Evolutionary conservation across 2,329 filamentous ascomycete species (phyloP).

Genomic region (Phoma sp.): DNA sequence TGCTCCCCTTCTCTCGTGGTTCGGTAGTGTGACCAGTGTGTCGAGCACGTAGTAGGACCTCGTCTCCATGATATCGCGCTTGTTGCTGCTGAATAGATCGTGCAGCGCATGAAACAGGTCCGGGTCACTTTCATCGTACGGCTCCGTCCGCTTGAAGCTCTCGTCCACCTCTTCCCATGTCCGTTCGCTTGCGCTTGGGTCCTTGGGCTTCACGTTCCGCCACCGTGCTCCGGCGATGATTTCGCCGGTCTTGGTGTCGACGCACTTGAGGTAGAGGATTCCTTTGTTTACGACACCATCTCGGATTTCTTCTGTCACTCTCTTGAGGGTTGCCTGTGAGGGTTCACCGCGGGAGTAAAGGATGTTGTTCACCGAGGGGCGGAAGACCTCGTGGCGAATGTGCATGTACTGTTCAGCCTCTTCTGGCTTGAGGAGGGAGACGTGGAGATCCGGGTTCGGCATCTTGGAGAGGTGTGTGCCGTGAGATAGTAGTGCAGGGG

Average conservation of each 20-base stretch:
- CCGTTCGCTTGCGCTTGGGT: constrained; percentile 22
- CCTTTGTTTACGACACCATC: constrained; percentile 34
- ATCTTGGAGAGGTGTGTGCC: constrained; percentile 13
- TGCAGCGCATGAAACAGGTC: constrained; percentile 30
- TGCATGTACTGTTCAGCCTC: constrained; percentile 40
- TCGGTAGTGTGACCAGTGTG: constrained; percentile 39
- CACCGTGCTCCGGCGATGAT: constrained; percentile 43
- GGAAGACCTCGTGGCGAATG: constrained; percentile 42
- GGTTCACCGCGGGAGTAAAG: constrained; percentile 40
- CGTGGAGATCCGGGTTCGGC: constrained; percentile 31
- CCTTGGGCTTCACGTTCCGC: constrained; percentile 30
- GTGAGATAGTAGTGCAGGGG: constrained; percentile 1
- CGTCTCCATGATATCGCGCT: constrained; percentile 31
- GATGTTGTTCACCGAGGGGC: constrained; percentile 41
- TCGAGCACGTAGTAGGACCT: constrained; percentile 38
- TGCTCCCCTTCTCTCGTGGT: constrained; percentile 42
- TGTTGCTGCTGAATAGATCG: constrained; percentile 30
- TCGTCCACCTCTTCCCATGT: constrained; percentile 40
- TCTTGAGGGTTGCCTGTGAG: constrained; percentile 32
- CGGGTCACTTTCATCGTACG: constrained; percentile 40
- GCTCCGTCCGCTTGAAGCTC: constrained; percentile 24
- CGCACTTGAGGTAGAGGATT: constrained; percentile 38
- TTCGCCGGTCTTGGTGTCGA: constrained; percentile 31
- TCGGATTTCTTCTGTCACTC: constrained; percentile 29
- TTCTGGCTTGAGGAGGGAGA: constrained; percentile 35